Percentiles rank a stretch among this genome's conserved stretches.
These are phyloP conservation scores for Fusarium keratoplasticum DNA, from an alignment of 2,329 filamentous ascomycete genomes.

Conservation along the genomic window DNA sequence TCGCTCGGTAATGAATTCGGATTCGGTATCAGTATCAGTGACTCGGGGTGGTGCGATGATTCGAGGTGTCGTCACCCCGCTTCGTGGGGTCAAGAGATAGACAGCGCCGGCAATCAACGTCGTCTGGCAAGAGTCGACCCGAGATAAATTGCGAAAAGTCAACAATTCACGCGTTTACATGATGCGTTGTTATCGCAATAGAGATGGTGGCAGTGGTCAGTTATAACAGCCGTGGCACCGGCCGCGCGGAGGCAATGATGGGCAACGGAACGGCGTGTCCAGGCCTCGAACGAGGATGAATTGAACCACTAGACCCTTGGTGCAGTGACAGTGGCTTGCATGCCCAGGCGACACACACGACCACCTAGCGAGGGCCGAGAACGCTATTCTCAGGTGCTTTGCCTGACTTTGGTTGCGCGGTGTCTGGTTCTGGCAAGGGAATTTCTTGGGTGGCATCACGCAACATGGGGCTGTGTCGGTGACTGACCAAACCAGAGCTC, in stretches of 20 bases:
- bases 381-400: conserved; percentile 7
- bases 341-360: conserved; percentile 9
- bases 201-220: conserved; percentile 3
- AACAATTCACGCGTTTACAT: not conserved
- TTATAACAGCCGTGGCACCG: conserved; percentile 3
- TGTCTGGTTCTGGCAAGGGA: not conserved
- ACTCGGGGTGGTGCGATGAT: conserved; percentile 6
- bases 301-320: conserved; percentile 12
- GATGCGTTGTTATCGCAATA: conserved; percentile 4
- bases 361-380: conserved; percentile 13
- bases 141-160: not conserved
- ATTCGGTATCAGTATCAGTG: not conserved
- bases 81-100: not conserved
- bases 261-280: not conserved
- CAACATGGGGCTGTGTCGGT: conserved; percentile 5
- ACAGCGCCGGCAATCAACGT: not conserved
- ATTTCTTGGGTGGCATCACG: conserved; percentile 6
- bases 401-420: not conserved
- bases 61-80: conserved; percentile 3
- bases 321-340: conserved; percentile 19
- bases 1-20: not conserved
- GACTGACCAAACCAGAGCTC: conserved; percentile 2
- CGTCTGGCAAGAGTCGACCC: not conserved
- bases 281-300: not conserved
- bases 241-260: not conserved